A percentile compares a stretch with the other conserved stretches of the same genome.
Evolutionary conservation across 495 filamentous ascomycete genomes (phyloP).

Genomic region (Neurospora tetrasperma): DNA sequence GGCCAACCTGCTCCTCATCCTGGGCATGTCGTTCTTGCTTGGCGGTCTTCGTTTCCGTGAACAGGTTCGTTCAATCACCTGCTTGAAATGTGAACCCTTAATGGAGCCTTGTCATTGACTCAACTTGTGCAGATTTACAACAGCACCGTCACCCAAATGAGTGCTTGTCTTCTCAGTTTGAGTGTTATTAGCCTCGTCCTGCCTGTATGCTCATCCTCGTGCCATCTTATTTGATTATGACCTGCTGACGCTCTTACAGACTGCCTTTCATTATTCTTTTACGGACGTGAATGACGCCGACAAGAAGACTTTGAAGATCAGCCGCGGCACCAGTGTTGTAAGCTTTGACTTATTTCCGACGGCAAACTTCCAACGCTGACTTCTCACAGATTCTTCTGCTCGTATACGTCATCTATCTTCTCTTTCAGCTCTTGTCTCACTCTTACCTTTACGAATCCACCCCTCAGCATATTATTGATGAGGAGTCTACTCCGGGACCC

Average conservation of each 20-base stretch:
- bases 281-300: slow-evolving; percentile 52
- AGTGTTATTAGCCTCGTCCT: slow-evolving; percentile 78
- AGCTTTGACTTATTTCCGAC: slow-evolving; percentile 14
- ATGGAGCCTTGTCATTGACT: neutral
- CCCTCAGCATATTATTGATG: slow-evolving; percentile 80
- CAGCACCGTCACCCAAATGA: slow-evolving; percentile 91
- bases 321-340: slow-evolving; percentile 83
- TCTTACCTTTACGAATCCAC: slow-evolving; percentile 85
- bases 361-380: slow-evolving; percentile 3
- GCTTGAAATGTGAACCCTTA: neutral
- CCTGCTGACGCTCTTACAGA: slow-evolving; percentile 31
- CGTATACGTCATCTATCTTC: slow-evolving; percentile 74
- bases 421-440: slow-evolving; percentile 89
- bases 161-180: slow-evolving; percentile 79
- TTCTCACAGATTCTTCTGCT: slow-evolving; percentile 54
- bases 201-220: slow-evolving; percentile 38
- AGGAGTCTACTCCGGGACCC: slow-evolving; percentile 75
- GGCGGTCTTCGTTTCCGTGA: slow-evolving; percentile 82
- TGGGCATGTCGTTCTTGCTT: slow-evolving; percentile 82
- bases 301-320: slow-evolving; percentile 63
- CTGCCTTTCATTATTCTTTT: slow-evolving; percentile 87
- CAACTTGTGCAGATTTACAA: slow-evolving; percentile 66
- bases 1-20: slow-evolving; percentile 75
- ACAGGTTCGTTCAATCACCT: slow-evolving; percentile 43
- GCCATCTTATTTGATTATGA: neutral